Base-by-base conservation (phyloP, 768 basidiomycete species). In the Tulasnella calospora region DNA sequence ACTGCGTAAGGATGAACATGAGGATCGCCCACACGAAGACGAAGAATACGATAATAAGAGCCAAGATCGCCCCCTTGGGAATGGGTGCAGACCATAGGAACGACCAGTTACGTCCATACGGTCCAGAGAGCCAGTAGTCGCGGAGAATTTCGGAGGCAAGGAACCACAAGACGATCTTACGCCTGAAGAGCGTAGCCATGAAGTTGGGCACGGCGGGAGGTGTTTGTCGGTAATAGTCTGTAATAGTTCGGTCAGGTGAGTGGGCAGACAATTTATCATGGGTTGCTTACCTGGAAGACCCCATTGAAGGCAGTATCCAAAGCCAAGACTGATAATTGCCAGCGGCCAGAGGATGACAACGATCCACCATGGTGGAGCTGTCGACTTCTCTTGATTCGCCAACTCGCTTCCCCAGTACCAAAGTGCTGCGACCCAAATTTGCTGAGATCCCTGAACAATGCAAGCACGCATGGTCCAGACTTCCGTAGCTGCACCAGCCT, bases 151-250 rank as follows among this genome's bases (percentile, higher is more conserved):
- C 96, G 0, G 96, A 94, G 40, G 92, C 91, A 79, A 98, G 87
- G 92, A 98, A 86, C 95, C 96, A 97, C 21, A 97, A 86, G 9
- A 98, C 96, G 73, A 98, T 87, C 85, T 95, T 97, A 79, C 96
- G 86, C 73, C 96, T 89, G 88, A 96, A 93, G 40, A 98, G 87
- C 1, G 96, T 97, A 84, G 85, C 90, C 83, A 96, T 85, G 88
- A 98, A 98, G 85, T 93, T 93, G 69, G 95, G 96, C 13, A 98
- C 96, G 83, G 95, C 96, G 0, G 96, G 96, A 30, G 96, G 96
- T 21, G 95, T 93, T 86, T 97, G 94, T 75, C 91, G 90, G 83
- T 94, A 95, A 82, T 95, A 95, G 79, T 95, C 94, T 92, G 40
- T 15, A 75, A 40, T 23, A 69, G 23, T 71, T 83, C 73, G 79